Conservation (phyloP, 2,329 filamentous ascomycete species). For the Fusarium euwallaceae region DNA sequence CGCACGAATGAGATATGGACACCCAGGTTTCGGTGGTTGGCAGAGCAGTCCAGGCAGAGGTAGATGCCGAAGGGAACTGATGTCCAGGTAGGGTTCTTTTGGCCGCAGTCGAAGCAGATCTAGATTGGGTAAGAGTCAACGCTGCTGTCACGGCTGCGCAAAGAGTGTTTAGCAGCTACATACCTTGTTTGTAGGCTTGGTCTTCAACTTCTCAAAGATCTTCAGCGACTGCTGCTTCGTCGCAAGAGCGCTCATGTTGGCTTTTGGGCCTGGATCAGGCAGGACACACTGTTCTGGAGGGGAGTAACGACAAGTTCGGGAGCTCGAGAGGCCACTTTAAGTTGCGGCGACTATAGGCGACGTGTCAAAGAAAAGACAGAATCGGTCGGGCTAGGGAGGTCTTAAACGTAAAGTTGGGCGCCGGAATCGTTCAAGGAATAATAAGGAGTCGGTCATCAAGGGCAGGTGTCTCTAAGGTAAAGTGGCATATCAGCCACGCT, state of each 20-base stretch:
- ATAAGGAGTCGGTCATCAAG: constrained; percentile 53
- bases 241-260: constrained; percentile 76
- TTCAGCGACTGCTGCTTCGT: constrained; percentile 95
- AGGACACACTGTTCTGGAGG: constrained; percentile 17
- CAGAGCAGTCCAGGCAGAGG: constrained; percentile 96
- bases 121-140: constrained; percentile 53
- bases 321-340: constrained; percentile 8
- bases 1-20: constrained; percentile 99
- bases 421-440: constrained; percentile 43
- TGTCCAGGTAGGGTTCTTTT: constrained; percentile 98
- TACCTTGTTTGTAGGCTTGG: constrained; percentile 95
- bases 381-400: constrained; percentile 30
- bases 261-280: constrained; percentile 34
- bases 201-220: constrained; percentile 97
- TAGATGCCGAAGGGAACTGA: constrained; percentile 98
- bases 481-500: constrained; percentile 59
- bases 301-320: background rate
- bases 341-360: constrained; percentile 25
- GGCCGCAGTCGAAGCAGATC: constrained; percentile 98
- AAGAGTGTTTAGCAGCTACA: constrained; percentile 36
- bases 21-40: constrained; percentile 96
- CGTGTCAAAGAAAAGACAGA: constrained; percentile 37
- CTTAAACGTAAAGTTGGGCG: constrained; percentile 32
- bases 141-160: background rate
- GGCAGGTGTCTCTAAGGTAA: constrained; percentile 51